These are phyloP conservation scores for Rubus idaeus DNA, from an alignment of 306 rosid genomes.

Conservation along the genomic window DNA sequence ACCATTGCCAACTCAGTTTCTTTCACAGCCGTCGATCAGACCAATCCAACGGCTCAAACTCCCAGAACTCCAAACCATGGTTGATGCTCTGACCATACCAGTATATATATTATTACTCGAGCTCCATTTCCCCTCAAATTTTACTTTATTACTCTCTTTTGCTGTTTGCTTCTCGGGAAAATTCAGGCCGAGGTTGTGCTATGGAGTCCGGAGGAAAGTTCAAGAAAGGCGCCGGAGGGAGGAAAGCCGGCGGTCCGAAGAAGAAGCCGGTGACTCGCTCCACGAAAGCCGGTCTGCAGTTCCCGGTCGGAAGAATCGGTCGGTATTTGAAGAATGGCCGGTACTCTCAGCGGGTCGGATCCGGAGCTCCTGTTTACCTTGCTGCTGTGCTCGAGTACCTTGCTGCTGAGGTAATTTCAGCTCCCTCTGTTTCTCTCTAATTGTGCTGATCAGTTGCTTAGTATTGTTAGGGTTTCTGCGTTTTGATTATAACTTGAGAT, in stretches of 20 bases:
- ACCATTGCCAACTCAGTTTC: slow-evolving; percentile 5
- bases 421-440: background rate
- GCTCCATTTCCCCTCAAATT: background rate
- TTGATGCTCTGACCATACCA: background rate
- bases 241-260: slow-evolving; percentile 42
- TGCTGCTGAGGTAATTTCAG: slow-evolving; percentile 45
- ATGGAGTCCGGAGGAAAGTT: slow-evolving; percentile 38
- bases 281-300: slow-evolving; percentile 46
- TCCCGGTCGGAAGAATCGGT: slow-evolving; percentile 49
- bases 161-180: background rate
- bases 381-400: slow-evolving; percentile 51
- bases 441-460: background rate
- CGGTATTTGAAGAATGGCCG: slow-evolving; percentile 52
- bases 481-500: background rate
- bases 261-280: slow-evolving; percentile 49
- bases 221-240: slow-evolving; percentile 50
- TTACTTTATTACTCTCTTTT: background rate
- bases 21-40: background rate
- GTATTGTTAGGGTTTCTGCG: slow-evolving; percentile 1
- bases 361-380: slow-evolving; percentile 53
- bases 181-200: background rate
- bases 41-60: background rate
- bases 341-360: slow-evolving; percentile 43
- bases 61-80: background rate
- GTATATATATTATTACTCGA: background rate